A percentile compares a stretch with the other conserved stretches of the same genome.
Evolutionary conservation across 345 rosid genomes (phyloP).

Genomic region (Hevea brasiliensis): DNA sequence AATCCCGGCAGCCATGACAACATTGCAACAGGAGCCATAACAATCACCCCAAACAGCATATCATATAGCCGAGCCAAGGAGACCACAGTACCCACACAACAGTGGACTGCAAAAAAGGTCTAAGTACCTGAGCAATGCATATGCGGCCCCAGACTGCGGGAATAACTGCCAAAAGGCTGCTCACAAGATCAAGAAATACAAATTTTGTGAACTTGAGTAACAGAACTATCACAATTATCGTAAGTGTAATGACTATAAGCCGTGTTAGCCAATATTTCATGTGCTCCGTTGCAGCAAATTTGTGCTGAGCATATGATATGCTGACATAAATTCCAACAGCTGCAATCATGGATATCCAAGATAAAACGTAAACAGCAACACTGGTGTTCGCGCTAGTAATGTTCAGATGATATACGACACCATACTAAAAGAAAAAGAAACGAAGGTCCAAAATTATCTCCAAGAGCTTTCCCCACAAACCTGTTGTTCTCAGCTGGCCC

Average conservation of each 20-base stretch:
- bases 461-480: conserved; percentile 60
- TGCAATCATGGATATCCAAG: conserved; percentile 67
- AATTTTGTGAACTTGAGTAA: conserved; percentile 53
- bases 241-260: conserved; percentile 46
- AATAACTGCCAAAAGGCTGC: conserved; percentile 73
- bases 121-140: conserved; percentile 64
- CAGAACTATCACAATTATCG: conserved; percentile 46
- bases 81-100: conserved; percentile 71
- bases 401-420: conserved; percentile 68
- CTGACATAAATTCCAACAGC: conserved; percentile 52
- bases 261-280: conserved; percentile 73
- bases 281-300: conserved; percentile 66
- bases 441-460: conserved; percentile 84
- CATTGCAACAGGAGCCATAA: conserved; percentile 75
- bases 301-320: conserved; percentile 64
- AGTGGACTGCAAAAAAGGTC: conserved; percentile 44
- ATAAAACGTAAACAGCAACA: conserved; percentile 57
- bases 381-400: conserved; percentile 41
- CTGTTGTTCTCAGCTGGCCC: conserved; percentile 72
- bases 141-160: conserved; percentile 92
- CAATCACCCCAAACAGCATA: conserved; percentile 68
- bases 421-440: conserved; percentile 86
- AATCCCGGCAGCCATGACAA: conserved; percentile 91
- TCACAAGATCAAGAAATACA: conserved; percentile 55
- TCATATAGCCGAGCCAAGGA: conserved; percentile 83